Conservation (phyloP, 495 filamentous ascomycete species). For the Terfezia boudieri region DNA sequence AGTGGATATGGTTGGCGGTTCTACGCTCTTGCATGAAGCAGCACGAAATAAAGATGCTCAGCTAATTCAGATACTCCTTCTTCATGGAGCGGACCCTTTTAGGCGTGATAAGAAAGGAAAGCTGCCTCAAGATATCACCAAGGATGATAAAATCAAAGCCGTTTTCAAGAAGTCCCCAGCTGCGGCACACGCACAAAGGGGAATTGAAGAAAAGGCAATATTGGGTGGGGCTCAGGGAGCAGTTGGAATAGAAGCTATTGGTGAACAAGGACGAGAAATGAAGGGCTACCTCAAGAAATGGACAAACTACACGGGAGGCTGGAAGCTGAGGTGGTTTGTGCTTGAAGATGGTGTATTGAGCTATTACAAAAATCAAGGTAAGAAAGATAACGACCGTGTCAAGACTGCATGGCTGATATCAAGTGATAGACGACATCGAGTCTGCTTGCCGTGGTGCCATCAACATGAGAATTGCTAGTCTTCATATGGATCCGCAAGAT, state of each 20-base stretch:
- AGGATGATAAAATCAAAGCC: conserved; percentile 67
- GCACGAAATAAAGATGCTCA: conserved; percentile 64
- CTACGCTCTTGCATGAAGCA: conserved; percentile 75
- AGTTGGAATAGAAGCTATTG: conserved; percentile 32
- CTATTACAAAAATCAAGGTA: conserved; percentile 94
- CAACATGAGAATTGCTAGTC: conserved; percentile 26
- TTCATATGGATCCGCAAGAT: conserved; percentile 89
- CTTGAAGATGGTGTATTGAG: conserved; percentile 92
- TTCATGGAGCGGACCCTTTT: conserved; percentile 96
- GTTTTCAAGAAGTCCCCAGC: conserved; percentile 88
- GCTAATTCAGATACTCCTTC: conserved; percentile 66
- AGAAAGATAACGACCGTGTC: not conserved
- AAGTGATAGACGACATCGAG: not conserved
- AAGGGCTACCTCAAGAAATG: conserved; percentile 97
- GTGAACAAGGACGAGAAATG: conserved; percentile 59
- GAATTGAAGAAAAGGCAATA: conserved; percentile 90
- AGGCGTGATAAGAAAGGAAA: conserved; percentile 85
- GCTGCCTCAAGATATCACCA: conserved; percentile 88
- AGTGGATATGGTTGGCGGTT: conserved; percentile 39
- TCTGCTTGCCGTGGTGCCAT: not conserved
- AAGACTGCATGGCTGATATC: too few species aligned
- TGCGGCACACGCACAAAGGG: conserved; percentile 78
- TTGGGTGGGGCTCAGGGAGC: conserved; percentile 38
- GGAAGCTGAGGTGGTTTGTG: conserved; percentile 94
- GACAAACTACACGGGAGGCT: conserved; percentile 94